Evolutionary conservation across 805 yeast species (phyloP), one percentile per base, ranked within the genome.

Genomic region (Teunomyces lycoperdinae): DNA sequence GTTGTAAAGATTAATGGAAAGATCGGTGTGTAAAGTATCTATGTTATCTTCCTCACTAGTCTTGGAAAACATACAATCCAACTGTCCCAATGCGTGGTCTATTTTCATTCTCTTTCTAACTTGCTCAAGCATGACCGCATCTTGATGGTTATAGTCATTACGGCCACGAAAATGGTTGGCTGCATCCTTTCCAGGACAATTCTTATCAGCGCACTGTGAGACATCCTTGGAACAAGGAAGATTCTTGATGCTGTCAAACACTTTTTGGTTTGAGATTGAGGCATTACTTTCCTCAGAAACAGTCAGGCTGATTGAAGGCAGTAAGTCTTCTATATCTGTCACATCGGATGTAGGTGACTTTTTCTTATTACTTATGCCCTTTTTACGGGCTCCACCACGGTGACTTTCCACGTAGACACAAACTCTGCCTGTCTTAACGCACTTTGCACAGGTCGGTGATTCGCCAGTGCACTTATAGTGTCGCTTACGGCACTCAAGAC

Each of bases 321-420:
- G 42, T 34, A 48, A 43, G 45, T 57, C 61, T 36, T 57, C 62
- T 24, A 58, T 58, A 46, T 58, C 62, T 4, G 54, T 58, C n/a
- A 52, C 40, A 10, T n/a, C 45, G 11, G 33, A 36, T 9, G 24
- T 20, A 20, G 43, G 46, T 46, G 29, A 45, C 46, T 17, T 42
- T 10, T 27, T 30, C 4, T 43, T 42, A 42, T 56, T 66, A 50
- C 64, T 70, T 17, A 73, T 72, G 11, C 82, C 82, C 53, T 73
- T 78, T 52, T 67, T 75, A 40, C 83, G 60, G 5, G 81, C 73
- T 1, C 83, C 83, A 34, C 83, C 83, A 50, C 83, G 60, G 36
- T 77, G 71, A 50, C 80, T 74, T 54, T 74, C 76, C 4, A 78
- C 82, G 52, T 76, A 78, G 1, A 68, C 69, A 48, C 83, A 78